Conservation (phyloP, 1,284 basidiomycete genomes). For the Ustilago lituana region DNA sequence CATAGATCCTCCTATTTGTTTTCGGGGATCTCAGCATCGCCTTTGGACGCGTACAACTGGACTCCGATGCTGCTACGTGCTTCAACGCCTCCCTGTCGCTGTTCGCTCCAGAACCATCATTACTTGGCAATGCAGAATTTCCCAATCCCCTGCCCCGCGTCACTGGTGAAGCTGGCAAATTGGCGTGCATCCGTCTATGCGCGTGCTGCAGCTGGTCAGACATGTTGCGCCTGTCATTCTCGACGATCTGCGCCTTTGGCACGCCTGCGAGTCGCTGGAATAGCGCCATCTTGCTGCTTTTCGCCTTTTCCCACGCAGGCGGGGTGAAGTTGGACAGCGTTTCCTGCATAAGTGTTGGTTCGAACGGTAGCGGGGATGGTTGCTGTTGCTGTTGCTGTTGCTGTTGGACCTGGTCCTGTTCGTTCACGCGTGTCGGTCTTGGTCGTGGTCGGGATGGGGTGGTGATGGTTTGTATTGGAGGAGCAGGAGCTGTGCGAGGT, state of each 20-base stretch:
- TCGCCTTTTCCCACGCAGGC: conserved; percentile 22
- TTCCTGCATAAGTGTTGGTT: conserved; percentile 27
- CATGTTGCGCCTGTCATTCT: conserved; percentile 14
- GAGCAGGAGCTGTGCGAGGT: too few relatives aligned
- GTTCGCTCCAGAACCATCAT: too few relatives aligned
- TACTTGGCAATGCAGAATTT: background rate
- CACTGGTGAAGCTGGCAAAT: background rate
- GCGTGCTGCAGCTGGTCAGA: conserved; percentile 21
- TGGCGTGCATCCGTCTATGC: conserved; percentile 22
- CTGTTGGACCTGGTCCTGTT: too few relatives aligned
- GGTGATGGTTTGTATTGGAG: too few relatives aligned
- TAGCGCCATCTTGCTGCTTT: conserved; percentile 8
- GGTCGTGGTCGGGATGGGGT: too few relatives aligned
- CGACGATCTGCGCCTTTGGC: conserved; percentile 7
- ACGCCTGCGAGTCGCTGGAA: conserved; percentile 37
- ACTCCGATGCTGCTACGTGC: conserved; percentile 4
- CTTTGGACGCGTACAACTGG: background rate
- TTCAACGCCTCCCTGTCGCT: too few relatives aligned
- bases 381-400: background rate
- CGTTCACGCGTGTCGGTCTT: too few relatives aligned
- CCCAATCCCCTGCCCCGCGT: too few relatives aligned
- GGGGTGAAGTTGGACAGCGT: conserved; percentile 42
- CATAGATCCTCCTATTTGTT: conserved; percentile 42
- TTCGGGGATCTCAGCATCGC: conserved; percentile 25
- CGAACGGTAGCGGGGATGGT: conserved; percentile 13